Conservation (phyloP, 192 early-diverging fungal genomes). For the Fimicolochytrium jonesii region DNA sequence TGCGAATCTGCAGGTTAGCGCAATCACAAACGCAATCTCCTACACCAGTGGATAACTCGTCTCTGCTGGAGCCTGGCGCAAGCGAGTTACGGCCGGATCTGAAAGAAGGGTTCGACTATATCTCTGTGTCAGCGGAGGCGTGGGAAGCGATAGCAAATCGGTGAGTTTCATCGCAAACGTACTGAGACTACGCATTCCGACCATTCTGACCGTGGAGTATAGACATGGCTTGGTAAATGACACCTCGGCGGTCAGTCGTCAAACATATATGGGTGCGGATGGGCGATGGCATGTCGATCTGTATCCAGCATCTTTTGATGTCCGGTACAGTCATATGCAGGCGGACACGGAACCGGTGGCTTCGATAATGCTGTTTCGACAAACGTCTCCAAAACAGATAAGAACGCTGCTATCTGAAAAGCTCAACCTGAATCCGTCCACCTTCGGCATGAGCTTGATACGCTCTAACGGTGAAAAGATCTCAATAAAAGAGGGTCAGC, state of each 20-base stretch:
- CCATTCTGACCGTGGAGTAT: background rate
- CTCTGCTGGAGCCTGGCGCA: background rate
- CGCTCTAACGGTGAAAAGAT: no score
- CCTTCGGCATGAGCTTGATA: no score
- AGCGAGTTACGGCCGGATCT: conserved; percentile 4
- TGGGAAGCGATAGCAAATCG: background rate
- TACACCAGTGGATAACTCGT: conserved; percentile 9
- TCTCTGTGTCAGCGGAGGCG: background rate
- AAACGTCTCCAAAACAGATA: background rate
- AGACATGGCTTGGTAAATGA: background rate
- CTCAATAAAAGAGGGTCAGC: no score
- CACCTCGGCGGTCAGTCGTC: background rate
- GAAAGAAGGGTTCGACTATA: conserved; percentile 13
- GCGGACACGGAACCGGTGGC: background rate
- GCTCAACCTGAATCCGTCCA: no score
- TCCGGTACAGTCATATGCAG: background rate
- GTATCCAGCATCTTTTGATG: background rate
- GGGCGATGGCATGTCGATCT: background rate
- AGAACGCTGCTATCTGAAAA: background rate
- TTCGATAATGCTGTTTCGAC: background rate
- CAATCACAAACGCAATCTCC: conserved; percentile 1
- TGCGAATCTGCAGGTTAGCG: background rate
- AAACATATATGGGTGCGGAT: background rate
- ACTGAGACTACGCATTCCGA: background rate
- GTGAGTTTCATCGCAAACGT: background rate